Evolutionary conservation across 805 yeast genomes (phyloP), one percentile per base, ranked within the genome.

Genomic region (Yamadazyma tumulicola): DNA sequence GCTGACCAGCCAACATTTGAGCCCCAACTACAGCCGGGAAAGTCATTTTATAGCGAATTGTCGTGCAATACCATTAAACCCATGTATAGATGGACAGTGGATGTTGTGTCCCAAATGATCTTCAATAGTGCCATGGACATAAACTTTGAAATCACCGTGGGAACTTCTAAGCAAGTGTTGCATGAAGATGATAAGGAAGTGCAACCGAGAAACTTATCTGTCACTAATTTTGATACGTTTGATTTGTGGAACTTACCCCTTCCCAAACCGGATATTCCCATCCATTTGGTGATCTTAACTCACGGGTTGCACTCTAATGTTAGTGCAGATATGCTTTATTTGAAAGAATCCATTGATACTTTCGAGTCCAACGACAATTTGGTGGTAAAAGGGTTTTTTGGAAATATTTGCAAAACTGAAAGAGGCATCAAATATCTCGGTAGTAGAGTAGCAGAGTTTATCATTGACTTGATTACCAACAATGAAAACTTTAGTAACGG

Each of bases 271-370:
- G 61, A 69, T 0, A 56, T 60, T 38, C 93, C 94, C 0, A 74
- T 81, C 10, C 98, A 93, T 64, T 63, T 93, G 37, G 93, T 91
- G 3, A 68, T 93, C 4, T 47, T 89, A 9, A 87, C 96, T 0
- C 98, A 93, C 56, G 98, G 98, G 0, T 71, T 93, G 17, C 95
- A 87, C 51, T 85, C 97, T 1, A 93, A 89, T 50, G 74, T 81
- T 4, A 81, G 93, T 1, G 87, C 95, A 8, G 98, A 93, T 57
- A 77, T 93, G 94, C 69, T 85, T 13, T 89, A 81, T 49, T 50
- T 91, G 37, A 88, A 88, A 46, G 97, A 93, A 49, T 72, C 72
- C 47, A 75, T 93, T 11, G 93, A 85, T 43, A 54, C 62, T 18
- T 28, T 31, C 13, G 47, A 47, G n/a, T 55, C 71, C 0, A 68